Evolutionary conservation across 768 basidiomycete species (phyloP).

Genomic region (Melanogaster broomeanus): DNA sequence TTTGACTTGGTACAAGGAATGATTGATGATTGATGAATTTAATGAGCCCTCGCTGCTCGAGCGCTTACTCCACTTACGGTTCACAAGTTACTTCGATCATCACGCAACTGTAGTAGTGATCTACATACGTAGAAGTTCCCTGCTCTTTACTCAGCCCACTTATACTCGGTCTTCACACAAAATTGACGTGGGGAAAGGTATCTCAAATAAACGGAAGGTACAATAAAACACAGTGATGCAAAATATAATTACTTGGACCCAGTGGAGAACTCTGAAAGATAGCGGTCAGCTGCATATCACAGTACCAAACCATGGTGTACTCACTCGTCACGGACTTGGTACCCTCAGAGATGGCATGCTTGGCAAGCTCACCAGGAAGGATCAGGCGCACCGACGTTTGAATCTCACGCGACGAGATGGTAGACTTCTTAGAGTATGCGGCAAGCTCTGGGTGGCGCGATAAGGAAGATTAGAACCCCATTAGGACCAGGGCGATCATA

Average conservation of each 20-base stretch:
- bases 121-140: background rate
- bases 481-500: background rate
- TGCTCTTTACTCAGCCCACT: too few species aligned
- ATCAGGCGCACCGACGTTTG: conserved; percentile 84
- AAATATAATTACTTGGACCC: conserved; percentile 49
- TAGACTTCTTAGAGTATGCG: conserved; percentile 86
- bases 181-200: conserved; percentile 17
- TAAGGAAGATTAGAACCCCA: background rate
- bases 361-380: conserved; percentile 82
- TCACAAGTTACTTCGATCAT: too few species aligned
- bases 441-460: conserved; percentile 59
- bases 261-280: conserved; percentile 55
- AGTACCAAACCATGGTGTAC: conserved; percentile 21
- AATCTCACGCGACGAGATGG: conserved; percentile 90
- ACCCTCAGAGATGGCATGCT: conserved; percentile 88
- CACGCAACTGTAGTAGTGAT: too few species aligned
- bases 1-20: too few species aligned
- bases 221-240: conserved; percentile 38
- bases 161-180: background rate
- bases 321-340: conserved; percentile 71
- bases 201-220: conserved; percentile 33
- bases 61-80: too few species aligned
- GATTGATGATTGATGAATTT: too few species aligned
- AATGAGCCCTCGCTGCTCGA: too few species aligned
- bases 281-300: conserved; percentile 9